A percentile compares a stretch with the other conserved stretches of the same genome.
Conservation (phyloP, 805 yeast genomes). For the Yarrowia sp. region DNA sequence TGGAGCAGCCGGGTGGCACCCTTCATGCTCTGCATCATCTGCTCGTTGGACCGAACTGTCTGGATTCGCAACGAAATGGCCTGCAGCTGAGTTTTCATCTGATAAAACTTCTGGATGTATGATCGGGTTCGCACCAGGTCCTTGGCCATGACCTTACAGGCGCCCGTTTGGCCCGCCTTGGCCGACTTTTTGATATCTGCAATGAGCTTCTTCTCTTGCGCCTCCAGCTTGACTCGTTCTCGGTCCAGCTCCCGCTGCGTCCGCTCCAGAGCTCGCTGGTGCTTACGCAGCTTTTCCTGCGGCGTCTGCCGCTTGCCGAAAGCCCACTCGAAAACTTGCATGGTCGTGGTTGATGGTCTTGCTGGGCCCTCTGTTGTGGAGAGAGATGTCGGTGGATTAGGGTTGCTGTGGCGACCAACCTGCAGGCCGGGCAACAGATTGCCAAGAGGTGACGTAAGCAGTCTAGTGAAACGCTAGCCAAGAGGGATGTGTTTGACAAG, state of each 20-base stretch:
- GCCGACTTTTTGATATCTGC: constrained; percentile 89
- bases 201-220: constrained; percentile 85
- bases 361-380: not conserved
- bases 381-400: constrained; percentile 17
- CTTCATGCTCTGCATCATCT: constrained; percentile 91
- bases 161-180: constrained; percentile 80
- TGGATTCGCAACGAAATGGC: constrained; percentile 91
- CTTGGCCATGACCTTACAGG: constrained; percentile 93
- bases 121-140: constrained; percentile 87
- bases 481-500: too few species aligned
- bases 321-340: constrained; percentile 70
- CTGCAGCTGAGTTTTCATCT: constrained; percentile 92
- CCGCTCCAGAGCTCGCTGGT: constrained; percentile 90
- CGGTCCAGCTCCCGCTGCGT: constrained; percentile 91
- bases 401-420: constrained; percentile 15
- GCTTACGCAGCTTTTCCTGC: constrained; percentile 89
- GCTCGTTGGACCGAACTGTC: constrained; percentile 87
- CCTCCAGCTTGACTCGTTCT: constrained; percentile 80
- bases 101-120: constrained; percentile 80
- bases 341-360: constrained; percentile 16
- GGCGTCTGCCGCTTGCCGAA: constrained; percentile 93
- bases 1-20: constrained; percentile 76
- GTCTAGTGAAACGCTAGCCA: not conserved
- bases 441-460: not conserved
- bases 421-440: not conserved